These are phyloP conservation scores for Nicotiana otophora DNA, from an alignment of 257 asterid species.

Conservation along the genomic window DNA sequence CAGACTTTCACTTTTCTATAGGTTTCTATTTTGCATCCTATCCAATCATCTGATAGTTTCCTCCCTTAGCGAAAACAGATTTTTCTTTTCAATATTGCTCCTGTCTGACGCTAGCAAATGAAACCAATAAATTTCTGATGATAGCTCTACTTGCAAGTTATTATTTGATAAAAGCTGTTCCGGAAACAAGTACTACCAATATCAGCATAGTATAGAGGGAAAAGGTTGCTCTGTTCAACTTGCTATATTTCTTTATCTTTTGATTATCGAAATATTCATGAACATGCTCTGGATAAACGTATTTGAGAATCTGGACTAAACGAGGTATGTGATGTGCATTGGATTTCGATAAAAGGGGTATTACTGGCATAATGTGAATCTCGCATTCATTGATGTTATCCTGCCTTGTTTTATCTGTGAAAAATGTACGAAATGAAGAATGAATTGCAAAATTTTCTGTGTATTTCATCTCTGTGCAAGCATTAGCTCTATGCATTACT, in stretches of 20 bases:
- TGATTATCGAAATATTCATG: neutral
- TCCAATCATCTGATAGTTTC: neutral
- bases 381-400: neutral
- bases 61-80: neutral
- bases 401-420: neutral
- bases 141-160: slow-evolving; percentile 38
- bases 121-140: neutral
- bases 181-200: slow-evolving; percentile 71
- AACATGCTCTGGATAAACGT: neutral
- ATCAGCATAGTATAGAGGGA: slow-evolving; percentile 54
- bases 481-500: too few relatives aligned
- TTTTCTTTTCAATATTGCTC: neutral
- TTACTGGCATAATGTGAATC: neutral
- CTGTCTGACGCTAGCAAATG: neutral
- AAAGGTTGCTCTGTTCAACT: slow-evolving; percentile 18
- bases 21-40: neutral
- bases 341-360: neutral
- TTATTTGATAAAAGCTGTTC: slow-evolving; percentile 65
- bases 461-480: too few relatives aligned
- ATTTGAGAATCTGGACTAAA: neutral
- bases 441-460: too few relatives aligned
- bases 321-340: neutral
- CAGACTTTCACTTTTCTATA: neutral
- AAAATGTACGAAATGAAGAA: too few relatives aligned
- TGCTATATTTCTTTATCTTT: neutral